Evolutionary conservation across 768 basidiomycete genomes (phyloP).

Genomic region (Boletus bicolor): DNA sequence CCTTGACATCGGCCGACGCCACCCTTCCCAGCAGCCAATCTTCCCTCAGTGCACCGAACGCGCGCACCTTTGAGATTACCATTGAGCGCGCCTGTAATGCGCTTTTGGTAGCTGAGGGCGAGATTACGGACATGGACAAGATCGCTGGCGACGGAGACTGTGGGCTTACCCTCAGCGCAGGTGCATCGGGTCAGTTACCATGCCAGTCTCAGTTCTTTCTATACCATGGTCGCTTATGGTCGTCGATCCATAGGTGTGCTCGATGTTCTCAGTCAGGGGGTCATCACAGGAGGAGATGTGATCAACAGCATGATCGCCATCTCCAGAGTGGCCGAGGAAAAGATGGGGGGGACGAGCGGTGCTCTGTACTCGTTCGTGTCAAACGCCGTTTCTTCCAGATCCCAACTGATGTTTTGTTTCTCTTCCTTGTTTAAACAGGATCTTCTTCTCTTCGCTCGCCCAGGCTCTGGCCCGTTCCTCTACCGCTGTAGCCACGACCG

Average conservation of each 20-base stretch:
- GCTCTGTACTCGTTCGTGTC: constrained; percentile 81
- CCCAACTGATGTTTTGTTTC: not conserved
- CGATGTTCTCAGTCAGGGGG: constrained; percentile 50
- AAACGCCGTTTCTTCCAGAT: not conserved
- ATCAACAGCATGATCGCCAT: constrained; percentile 63
- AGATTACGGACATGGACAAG: constrained; percentile 88
- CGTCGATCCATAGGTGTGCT: constrained; percentile 49
- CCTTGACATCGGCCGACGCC: constrained; percentile 13
- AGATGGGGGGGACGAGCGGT: constrained; percentile 91
- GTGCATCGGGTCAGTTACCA: constrained; percentile 58
- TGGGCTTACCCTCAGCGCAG: constrained; percentile 66
- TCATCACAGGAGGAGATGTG: constrained; percentile 61
- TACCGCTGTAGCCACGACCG: constrained; percentile 33
- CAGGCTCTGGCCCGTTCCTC: constrained; percentile 55
- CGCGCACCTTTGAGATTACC: constrained; percentile 48
- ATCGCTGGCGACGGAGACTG: constrained; percentile 91
- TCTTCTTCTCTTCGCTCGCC: constrained; percentile 87
- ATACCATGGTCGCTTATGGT: not conserved
- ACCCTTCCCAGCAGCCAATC: constrained; percentile 1
- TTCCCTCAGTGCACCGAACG: constrained; percentile 40
- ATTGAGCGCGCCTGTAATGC: constrained; percentile 61
- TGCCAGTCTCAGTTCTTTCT: not conserved
- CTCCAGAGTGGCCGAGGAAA: constrained; percentile 72
- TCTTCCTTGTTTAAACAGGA: constrained; percentile 42
- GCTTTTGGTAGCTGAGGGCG: constrained; percentile 75